Evolutionary conservation across 331 rosid genomes (phyloP).

Genomic region (Stylosanthes scabra): DNA sequence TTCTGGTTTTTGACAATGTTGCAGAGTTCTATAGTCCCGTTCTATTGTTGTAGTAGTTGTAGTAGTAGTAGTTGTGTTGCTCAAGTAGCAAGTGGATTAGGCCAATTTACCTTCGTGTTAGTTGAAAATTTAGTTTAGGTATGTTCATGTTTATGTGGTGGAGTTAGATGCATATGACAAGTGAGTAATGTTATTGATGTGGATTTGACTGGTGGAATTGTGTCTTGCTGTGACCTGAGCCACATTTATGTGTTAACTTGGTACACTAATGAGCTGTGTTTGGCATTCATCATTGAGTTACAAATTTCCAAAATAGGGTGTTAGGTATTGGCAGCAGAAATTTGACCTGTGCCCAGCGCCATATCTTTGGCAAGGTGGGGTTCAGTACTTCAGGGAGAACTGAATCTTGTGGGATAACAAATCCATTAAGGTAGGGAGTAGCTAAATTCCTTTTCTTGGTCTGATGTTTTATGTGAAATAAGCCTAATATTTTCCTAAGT

Average conservation of each 20-base stretch:
- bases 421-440: not conserved
- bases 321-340: slow-evolving; percentile 1
- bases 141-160: not conserved
- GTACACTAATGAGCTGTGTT: not conserved
- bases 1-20: not conserved
- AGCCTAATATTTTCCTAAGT: not conserved
- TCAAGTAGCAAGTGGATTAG: not conserved
- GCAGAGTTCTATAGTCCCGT: not conserved
- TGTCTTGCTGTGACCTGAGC: not conserved
- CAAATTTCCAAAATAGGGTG: not conserved
- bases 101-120: not conserved
- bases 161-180: not conserved
- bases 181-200: not conserved
- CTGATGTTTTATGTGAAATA: not conserved
- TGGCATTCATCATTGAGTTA: not conserved
- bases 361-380: not conserved
- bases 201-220: not conserved
- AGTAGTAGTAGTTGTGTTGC: not conserved
- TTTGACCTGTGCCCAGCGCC: not conserved
- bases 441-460: not conserved
- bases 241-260: not conserved
- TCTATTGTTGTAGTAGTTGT: too few species aligned
- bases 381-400: not conserved
- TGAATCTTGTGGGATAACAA: not conserved
- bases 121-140: too few species aligned